Conservation (phyloP, 768 basidiomycete genomes). For the Royoungia palumana region DNA sequence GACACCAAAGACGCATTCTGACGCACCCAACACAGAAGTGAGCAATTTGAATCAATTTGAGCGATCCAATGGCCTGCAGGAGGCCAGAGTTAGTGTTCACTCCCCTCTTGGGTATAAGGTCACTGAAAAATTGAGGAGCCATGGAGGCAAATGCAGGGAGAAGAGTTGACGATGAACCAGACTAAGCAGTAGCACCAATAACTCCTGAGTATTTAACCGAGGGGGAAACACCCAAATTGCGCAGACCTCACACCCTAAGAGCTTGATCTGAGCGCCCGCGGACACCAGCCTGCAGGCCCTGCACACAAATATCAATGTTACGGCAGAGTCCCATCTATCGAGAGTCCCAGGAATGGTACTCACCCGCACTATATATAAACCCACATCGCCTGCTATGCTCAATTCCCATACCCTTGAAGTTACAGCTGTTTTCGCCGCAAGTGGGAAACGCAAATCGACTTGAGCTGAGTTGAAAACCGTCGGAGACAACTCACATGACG, state of each 20-base stretch:
- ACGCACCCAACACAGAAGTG: slow-evolving; percentile 57
- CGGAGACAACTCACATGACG: too few species aligned
- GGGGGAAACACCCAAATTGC: slow-evolving; percentile 9
- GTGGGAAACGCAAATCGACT: too few species aligned
- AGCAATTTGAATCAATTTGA: slow-evolving; percentile 55
- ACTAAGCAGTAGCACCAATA: neutral
- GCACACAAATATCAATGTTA: slow-evolving; percentile 13
- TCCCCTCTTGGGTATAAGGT: slow-evolving; percentile 50
- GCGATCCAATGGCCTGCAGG: slow-evolving; percentile 38
- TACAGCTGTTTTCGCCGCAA: too few species aligned
- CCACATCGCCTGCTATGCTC: too few species aligned
- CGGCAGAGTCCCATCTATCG: slow-evolving; percentile 15
- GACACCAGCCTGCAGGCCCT: too few species aligned
- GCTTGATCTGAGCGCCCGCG: neutral
- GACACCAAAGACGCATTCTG: neutral
- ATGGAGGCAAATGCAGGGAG: neutral
- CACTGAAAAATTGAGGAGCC: slow-evolving; percentile 39
- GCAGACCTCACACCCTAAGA: neutral
- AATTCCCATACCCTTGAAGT: too few species aligned
- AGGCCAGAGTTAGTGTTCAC: slow-evolving; percentile 34
- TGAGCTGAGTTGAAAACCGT: too few species aligned
- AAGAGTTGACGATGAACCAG: neutral
- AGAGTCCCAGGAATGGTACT: too few species aligned
- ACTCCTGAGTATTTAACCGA: neutral
- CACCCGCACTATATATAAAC: too few species aligned